Percentiles rank a stretch among this genome's conserved stretches.
phyloP scores from a whole-genome alignment of 306 rosid species.

The Quercus ilex region DNA sequence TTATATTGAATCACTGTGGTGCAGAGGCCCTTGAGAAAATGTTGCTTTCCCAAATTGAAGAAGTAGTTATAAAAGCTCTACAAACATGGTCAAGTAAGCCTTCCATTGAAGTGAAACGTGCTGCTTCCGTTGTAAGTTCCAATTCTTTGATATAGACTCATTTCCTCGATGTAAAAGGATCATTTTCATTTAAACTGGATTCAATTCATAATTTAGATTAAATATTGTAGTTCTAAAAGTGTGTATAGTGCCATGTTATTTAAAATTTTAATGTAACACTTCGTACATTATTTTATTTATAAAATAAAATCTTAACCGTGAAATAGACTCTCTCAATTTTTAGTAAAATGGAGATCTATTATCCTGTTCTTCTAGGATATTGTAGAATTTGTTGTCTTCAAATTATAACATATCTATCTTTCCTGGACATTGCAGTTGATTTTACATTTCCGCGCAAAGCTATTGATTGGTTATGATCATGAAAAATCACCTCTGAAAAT shows the following conservation, averaged over 20 bases:
- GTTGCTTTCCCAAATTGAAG: slow-evolving; percentile 28
- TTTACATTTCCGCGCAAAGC: slow-evolving; percentile 23
- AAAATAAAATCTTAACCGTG: no score
- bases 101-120: slow-evolving; percentile 36
- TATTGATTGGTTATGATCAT: slow-evolving; percentile 26
- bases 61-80: slow-evolving; percentile 8
- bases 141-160: neutral
- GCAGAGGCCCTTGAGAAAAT: slow-evolving; percentile 26
- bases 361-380: neutral
- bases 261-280: no score
- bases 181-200: no score
- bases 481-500: slow-evolving; percentile 13
- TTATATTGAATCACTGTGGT: slow-evolving; percentile 32
- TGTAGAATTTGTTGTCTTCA: no score
- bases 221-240: no score
- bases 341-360: no score
- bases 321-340: no score
- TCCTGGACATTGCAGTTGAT: slow-evolving; percentile 20
- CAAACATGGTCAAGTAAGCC: slow-evolving; percentile 29
- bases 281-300: no score
- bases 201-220: no score
- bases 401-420: neutral
- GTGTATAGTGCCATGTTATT: no score
- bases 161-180: neutral
- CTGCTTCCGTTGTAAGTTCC: slow-evolving; percentile 23